Evolutionary conservation across 2,329 filamentous ascomycete genomes (phyloP).

Genomic region (Xylariales sp.): DNA sequence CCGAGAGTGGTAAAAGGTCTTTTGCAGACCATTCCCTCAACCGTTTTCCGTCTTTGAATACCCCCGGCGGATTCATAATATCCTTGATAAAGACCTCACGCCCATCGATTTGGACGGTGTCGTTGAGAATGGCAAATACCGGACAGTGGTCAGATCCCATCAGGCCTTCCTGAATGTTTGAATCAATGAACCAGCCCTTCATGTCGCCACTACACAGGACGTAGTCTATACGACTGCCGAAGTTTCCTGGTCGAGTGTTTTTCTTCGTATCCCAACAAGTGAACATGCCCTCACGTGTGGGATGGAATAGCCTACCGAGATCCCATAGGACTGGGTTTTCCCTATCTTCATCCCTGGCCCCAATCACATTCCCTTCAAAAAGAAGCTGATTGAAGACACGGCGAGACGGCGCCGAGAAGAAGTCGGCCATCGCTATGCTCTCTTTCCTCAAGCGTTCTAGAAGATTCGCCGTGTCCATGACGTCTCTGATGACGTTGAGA

Average conservation of each 20-base stretch:
- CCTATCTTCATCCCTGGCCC: slow-evolving; percentile 74
- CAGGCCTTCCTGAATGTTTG: slow-evolving; percentile 92
- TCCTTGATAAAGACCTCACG: slow-evolving; percentile 70
- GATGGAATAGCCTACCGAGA: slow-evolving; percentile 83
- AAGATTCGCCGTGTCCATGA: slow-evolving; percentile 81
- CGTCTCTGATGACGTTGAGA: slow-evolving; percentile 79
- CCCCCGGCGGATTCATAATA: slow-evolving; percentile 79
- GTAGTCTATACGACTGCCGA: slow-evolving; percentile 93
- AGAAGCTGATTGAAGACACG: slow-evolving; percentile 89
- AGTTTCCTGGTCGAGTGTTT: slow-evolving; percentile 96
- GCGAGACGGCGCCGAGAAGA: slow-evolving; percentile 76
- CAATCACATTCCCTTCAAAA: slow-evolving; percentile 75
- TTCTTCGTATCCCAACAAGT: slow-evolving; percentile 97
- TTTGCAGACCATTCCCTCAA: slow-evolving; percentile 73
- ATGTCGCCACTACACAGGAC: slow-evolving; percentile 84
- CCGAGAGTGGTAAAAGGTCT: slow-evolving; percentile 79
- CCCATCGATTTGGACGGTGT: slow-evolving; percentile 66
- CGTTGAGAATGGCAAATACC: slow-evolving; percentile 80
- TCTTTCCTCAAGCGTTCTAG: slow-evolving; percentile 78
- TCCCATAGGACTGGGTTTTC: slow-evolving; percentile 83
- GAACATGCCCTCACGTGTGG: slow-evolving; percentile 87
- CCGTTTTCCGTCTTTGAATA: slow-evolving; percentile 76
- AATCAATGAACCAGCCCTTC: slow-evolving; percentile 80
- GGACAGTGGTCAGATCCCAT: slow-evolving; percentile 98
- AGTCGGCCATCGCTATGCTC: slow-evolving; percentile 75